Conservation (phyloP, 225 moss, liverwort and hornwort genomes). For the Physcomitrellopsis africana region DNA sequence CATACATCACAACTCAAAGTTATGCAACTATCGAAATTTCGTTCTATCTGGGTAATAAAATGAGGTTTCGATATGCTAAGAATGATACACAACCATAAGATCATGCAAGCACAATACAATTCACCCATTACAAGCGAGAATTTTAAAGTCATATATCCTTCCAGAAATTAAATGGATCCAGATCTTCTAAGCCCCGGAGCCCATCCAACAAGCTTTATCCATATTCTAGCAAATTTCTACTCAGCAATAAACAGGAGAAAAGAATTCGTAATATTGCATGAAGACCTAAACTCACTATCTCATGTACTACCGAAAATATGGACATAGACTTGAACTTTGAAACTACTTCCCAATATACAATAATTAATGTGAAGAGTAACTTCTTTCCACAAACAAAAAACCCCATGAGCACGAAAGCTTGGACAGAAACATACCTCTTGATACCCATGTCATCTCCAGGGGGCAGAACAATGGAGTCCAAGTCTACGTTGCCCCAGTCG, state of each 20-base stretch:
- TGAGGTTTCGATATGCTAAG: not conserved
- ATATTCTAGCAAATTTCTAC: no score
- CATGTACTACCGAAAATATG: no score
- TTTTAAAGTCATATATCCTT: no score
- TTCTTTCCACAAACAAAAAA: not conserved
- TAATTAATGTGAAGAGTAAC: not conserved
- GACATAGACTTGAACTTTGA: no score
- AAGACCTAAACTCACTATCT: not conserved
- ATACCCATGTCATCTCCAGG: constrained; percentile 87
- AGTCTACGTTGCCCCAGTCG: constrained; percentile 86
- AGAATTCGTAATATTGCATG: no score
- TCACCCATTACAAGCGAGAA: no score
- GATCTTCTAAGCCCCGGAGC: not conserved
- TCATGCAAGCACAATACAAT: no score
- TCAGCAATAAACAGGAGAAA: no score
- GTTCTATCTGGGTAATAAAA: not conserved
- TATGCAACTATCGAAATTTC: not conserved
- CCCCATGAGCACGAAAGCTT: constrained; percentile 34
- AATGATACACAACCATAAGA: no score
- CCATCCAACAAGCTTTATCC: not conserved
- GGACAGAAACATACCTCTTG: constrained; percentile 56
- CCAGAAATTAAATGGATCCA: no score
- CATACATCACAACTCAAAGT: constrained; percentile 15
- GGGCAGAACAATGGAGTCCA: constrained; percentile 85
- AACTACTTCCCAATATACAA: not conserved